Percentiles rank a stretch among this genome's conserved stretches.
phyloP scores from a whole-genome alignment of 2,329 filamentous ascomycete genomes.

The Phaeosphaeria sp. region DNA sequence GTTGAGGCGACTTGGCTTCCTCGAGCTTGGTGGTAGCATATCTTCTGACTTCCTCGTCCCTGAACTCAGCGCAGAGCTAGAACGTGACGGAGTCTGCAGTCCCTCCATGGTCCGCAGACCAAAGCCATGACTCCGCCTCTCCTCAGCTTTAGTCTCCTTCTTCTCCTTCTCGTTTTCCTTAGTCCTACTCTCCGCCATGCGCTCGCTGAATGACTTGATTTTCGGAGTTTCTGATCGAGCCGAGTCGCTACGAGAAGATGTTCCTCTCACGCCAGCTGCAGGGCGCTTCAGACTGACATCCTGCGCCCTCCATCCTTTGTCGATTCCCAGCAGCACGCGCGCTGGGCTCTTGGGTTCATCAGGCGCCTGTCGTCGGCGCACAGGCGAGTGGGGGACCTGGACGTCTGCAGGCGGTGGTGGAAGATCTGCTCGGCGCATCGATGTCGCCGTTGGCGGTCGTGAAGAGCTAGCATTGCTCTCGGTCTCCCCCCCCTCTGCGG shows the following conservation, averaged over 20 bases:
- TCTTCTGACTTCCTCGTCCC: slow-evolving; percentile 27
- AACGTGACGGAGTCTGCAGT: slow-evolving; percentile 29
- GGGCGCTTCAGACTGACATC: slow-evolving; percentile 82
- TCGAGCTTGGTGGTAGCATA: slow-evolving; percentile 20
- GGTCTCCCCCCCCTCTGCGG: slow-evolving; percentile 27
- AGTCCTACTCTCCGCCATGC: slow-evolving; percentile 72
- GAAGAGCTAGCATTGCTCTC: slow-evolving; percentile 33
- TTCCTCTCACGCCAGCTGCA: slow-evolving; percentile 11
- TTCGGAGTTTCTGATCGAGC: slow-evolving; percentile 29
- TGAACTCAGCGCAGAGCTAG: slow-evolving; percentile 35
- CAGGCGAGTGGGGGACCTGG: slow-evolving; percentile 79
- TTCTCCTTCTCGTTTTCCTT: slow-evolving; percentile 53
- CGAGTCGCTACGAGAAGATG: slow-evolving; percentile 53
- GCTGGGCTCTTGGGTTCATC: slow-evolving; percentile 75
- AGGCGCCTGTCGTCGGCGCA: slow-evolving; percentile 56
- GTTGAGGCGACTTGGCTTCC: slow-evolving; percentile 24
- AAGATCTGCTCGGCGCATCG: slow-evolving; percentile 29
- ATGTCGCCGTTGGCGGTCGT: slow-evolving; percentile 34
- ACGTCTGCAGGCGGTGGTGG: slow-evolving; percentile 51
- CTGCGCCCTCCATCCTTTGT: slow-evolving; percentile 80
- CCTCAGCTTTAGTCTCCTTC: slow-evolving; percentile 53
- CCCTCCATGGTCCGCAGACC: slow-evolving; percentile 40
- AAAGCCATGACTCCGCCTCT: slow-evolving; percentile 51
- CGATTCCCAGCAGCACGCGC: slow-evolving; percentile 82
- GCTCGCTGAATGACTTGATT: slow-evolving; percentile 78